These are phyloP conservation scores for Cichorium intybus DNA, from an alignment of 140 eudicot species.

Conservation along the genomic window DNA sequence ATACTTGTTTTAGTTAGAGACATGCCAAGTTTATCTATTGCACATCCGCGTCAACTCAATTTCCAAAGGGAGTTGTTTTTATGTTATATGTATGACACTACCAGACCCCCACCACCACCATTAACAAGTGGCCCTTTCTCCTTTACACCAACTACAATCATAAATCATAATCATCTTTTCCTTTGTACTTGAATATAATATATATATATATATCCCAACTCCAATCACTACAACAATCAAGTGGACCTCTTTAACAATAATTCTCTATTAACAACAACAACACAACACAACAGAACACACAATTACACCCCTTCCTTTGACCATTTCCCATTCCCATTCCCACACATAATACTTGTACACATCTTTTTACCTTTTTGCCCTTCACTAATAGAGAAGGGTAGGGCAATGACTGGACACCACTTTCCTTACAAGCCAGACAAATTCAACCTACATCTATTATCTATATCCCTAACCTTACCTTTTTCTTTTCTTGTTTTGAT, in stretches of 20 bases:
- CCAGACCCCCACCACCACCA: too few species aligned
- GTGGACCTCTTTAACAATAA: conserved; percentile 25
- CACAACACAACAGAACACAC: conserved; percentile 15
- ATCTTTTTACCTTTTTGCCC: conserved; percentile 19
- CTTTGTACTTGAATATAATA: conserved; percentile 15
- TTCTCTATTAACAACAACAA: conserved; percentile 3
- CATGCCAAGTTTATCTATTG: too few species aligned
- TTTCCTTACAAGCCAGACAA: conserved; percentile 33
- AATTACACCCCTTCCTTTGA: conserved; percentile 20
- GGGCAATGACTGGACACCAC: conserved; percentile 41
- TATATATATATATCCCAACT: not conserved
- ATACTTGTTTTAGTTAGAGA: too few species aligned
- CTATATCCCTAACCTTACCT: conserved; percentile 17
- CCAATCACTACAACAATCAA: conserved; percentile 6
- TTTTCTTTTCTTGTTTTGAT: conserved; percentile 21
- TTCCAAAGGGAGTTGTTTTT: too few species aligned
- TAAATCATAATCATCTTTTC: conserved; percentile 5
- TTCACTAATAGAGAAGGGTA: not conserved
- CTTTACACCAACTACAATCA: conserved; percentile 3
- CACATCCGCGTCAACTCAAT: too few species aligned
- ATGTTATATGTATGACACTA: too few species aligned
- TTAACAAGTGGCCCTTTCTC: not conserved
- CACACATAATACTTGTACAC: conserved; percentile 11
- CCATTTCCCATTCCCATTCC: conserved; percentile 27
- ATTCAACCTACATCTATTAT: conserved; percentile 38